Base-by-base conservation (phyloP, 805 yeast genomes). In the Hanseniaspora lachancei region DNA sequence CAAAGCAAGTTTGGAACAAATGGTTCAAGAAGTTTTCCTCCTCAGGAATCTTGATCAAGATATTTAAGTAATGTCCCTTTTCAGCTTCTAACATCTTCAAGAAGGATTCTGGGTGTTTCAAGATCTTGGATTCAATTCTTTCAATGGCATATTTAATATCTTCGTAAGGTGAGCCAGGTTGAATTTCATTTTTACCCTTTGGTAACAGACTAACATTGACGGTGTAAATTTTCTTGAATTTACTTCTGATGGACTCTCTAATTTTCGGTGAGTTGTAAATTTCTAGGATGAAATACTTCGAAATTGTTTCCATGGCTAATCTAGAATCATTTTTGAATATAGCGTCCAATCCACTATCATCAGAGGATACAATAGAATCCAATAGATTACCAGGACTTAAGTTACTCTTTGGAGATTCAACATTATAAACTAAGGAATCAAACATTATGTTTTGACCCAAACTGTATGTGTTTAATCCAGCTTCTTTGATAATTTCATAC, bases 61-160 rank as follows among this genome's bases (percentile, higher is more conserved):
- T 76, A 50, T 75, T 78, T 47, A 86, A 76, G 57, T 86, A 76
- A 35, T 95, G 95, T 60, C 79, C 75, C 6, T 80, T 68, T 66
- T 93, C 98, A 2, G 97, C 98, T 64, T 85, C 89, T 50, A 89
- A 70, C 95, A 93, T 93, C 63, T 95, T 78, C 63, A 93, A 73
- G 62, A 85, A 87, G 42, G 84, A 71, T 62, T 88, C 95, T 1
- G 98, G 97, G 56, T 79, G 75, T 40, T 73, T 73, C 7, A 79
- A 76, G 63, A 93, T 79, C 57, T 88, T 88, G n/a, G 77, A 76
- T 16, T 89, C 82, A 2, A 86, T 75, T 65, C 93, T 78, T 68
- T 88, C 86, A 57, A 80, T 77, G 23, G 96, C 95, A 69, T 93
- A 93, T 66, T 93, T 93, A 71, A 93, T 82, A 64, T 88, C 95